phyloP scores from a whole-genome alignment of 805 yeast genomes.

The Ogataea corticis region DNA sequence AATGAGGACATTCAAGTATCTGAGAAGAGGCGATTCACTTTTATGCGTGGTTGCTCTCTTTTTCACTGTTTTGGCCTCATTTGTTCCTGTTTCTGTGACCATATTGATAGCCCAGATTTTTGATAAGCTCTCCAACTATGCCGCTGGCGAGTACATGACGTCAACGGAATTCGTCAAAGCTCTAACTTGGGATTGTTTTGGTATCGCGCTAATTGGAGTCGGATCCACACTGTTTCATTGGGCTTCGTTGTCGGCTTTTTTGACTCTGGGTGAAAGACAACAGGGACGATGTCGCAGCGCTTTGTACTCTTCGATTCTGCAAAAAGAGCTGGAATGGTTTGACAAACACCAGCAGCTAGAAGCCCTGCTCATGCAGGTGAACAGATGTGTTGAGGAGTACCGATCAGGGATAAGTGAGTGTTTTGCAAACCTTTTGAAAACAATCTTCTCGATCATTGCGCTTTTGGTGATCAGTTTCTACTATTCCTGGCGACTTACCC shows the following conservation, averaged over 20 bases:
- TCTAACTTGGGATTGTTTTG: conserved; percentile 37
- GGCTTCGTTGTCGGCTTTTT: conserved; percentile 61
- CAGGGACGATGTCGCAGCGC: conserved; percentile 53
- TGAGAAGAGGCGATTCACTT: conserved; percentile 25
- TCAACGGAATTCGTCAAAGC: conserved; percentile 35
- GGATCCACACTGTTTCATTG: conserved; percentile 48
- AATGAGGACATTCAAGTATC: conserved; percentile 27
- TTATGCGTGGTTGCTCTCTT: conserved; percentile 20
- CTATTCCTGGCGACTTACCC: conserved; percentile 82
- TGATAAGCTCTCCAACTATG: conserved; percentile 38
- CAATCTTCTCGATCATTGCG: conserved; percentile 52
- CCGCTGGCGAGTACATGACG: conserved; percentile 33
- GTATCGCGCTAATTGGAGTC: conserved; percentile 46
- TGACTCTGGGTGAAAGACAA: conserved; percentile 70
- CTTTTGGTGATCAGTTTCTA: conserved; percentile 65
- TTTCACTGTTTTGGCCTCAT: conserved; percentile 48
- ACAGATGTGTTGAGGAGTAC: conserved; percentile 73
- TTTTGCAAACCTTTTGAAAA: conserved; percentile 55
- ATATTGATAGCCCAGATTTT: conserved; percentile 69
- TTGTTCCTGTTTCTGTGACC: conserved; percentile 60
- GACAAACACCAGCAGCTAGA: conserved; percentile 55
- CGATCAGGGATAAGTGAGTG: conserved; percentile 69
- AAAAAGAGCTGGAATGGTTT: conserved; percentile 58
- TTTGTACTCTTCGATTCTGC: conserved; percentile 47
- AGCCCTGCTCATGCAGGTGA: conserved; percentile 66